These are phyloP conservation scores for Leptographium radiaticola DNA, from an alignment of 2,329 filamentous ascomycete genomes.

Conservation along the genomic window DNA sequence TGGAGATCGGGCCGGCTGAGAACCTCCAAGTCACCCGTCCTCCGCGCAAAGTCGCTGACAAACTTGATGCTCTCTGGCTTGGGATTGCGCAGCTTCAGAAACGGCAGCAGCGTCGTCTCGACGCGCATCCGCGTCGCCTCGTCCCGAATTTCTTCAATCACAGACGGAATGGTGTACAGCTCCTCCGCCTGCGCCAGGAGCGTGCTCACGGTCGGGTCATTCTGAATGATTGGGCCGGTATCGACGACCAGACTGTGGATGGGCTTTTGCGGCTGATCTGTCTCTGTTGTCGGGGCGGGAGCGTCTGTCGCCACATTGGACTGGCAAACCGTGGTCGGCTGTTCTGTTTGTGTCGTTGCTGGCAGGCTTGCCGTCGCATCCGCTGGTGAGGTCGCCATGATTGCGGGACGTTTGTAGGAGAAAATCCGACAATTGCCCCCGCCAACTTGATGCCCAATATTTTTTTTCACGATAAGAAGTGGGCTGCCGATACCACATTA, in stretches of 20 bases:
- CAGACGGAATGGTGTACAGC: conserved; percentile 72
- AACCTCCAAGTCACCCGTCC: conserved; percentile 79
- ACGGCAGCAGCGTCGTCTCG: conserved; percentile 74
- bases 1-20: conserved; percentile 83
- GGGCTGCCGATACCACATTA: neutral
- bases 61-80: conserved; percentile 64
- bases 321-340: too few relatives aligned
- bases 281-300: neutral
- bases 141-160: conserved; percentile 82
- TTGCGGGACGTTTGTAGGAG: neutral
- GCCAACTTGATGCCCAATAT: neutral
- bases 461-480: conserved; percentile 5
- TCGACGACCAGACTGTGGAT: conserved; percentile 81
- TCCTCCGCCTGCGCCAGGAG: conserved; percentile 64
- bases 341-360: neutral
- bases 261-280: conserved; percentile 37
- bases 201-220: conserved; percentile 73
- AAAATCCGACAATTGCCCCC: neutral
- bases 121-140: conserved; percentile 66
- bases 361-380: neutral
- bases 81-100: conserved; percentile 66
- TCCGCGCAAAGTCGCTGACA: conserved; percentile 72
- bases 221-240: conserved; percentile 85
- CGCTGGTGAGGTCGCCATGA: neutral
- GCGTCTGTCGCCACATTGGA: neutral